Conservation (phyloP, 768 basidiomycete species). For the Xanthoconium purpureum region DNA sequence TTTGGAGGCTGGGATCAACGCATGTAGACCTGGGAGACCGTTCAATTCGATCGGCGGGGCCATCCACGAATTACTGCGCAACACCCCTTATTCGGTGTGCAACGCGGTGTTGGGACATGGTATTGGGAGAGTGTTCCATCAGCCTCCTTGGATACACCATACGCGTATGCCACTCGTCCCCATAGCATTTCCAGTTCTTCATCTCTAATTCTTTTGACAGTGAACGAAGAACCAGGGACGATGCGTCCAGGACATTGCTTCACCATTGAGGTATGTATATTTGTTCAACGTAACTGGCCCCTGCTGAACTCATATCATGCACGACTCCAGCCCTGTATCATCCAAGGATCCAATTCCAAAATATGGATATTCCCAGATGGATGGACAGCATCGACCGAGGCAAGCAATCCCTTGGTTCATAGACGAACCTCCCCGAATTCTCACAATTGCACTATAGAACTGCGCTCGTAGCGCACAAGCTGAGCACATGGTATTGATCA, state of each 20-base stretch:
- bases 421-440: background rate
- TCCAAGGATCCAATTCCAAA: slow-evolving; percentile 67
- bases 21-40: slow-evolving; percentile 68
- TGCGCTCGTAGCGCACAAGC: slow-evolving; percentile 82
- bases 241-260: slow-evolving; percentile 90
- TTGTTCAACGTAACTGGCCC: background rate
- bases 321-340: slow-evolving; percentile 57
- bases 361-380: slow-evolving; percentile 87
- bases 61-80: slow-evolving; percentile 52
- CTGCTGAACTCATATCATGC: background rate
- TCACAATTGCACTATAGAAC: slow-evolving; percentile 43
- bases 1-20: slow-evolving; percentile 64
- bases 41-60: slow-evolving; percentile 70
- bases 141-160: slow-evolving; percentile 81
- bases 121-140: slow-evolving; percentile 79
- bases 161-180: slow-evolving; percentile 44
- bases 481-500: slow-evolving; percentile 87
- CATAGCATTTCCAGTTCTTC: background rate
- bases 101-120: slow-evolving; percentile 82
- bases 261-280: slow-evolving; percentile 72
- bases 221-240: slow-evolving; percentile 75
- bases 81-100: slow-evolving; percentile 54
- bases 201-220: slow-evolving; percentile 36
- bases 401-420: slow-evolving; percentile 27
- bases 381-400: slow-evolving; percentile 91